These are phyloP conservation scores for Mitragyna speciosa DNA, from an alignment of 257 asterid species.

Conservation along the genomic window DNA sequence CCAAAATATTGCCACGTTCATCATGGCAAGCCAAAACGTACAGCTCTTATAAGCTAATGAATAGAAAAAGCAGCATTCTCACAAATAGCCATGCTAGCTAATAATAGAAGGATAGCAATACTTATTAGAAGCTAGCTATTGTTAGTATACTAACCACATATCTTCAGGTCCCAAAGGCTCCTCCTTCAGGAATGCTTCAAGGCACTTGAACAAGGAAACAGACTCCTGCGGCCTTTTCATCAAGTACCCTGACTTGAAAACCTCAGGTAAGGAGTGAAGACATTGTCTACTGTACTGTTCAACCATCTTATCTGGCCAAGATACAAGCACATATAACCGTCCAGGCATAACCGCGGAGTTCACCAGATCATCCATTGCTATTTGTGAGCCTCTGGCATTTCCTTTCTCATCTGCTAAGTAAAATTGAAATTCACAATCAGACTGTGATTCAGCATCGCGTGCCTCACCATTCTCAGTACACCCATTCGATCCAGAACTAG, in stretches of 20 bases:
- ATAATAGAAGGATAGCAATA: not conserved
- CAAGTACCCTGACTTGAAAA: slow-evolving; percentile 65
- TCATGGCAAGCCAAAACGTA: not conserved
- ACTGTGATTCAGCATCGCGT: slow-evolving; percentile 38
- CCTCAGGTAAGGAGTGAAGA: slow-evolving; percentile 67
- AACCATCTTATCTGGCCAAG: slow-evolving; percentile 68
- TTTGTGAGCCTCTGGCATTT: slow-evolving; percentile 40
- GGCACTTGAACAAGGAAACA: slow-evolving; percentile 84
- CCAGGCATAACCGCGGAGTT: slow-evolving; percentile 39
- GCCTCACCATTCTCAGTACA: slow-evolving; percentile 35
- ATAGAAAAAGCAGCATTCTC: not conserved
- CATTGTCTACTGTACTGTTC: slow-evolving; percentile 45
- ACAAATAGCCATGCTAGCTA: not conserved
- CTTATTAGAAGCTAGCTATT: not conserved
- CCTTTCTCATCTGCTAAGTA: slow-evolving; percentile 68
- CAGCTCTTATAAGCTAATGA: not conserved
- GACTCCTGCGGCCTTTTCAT: slow-evolving; percentile 71
- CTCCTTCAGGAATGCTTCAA: slow-evolving; percentile 93
- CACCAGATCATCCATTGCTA: slow-evolving; percentile 57
- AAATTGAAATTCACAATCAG: slow-evolving; percentile 55
- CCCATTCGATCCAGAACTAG: slow-evolving; percentile 36
- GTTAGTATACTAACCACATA: slow-evolving; percentile 83
- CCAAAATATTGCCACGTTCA: not conserved
- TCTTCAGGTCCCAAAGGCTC: slow-evolving; percentile 99
- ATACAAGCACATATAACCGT: slow-evolving; percentile 60